Evolutionary conservation across 2,329 filamentous ascomycete species (phyloP).

Genomic region (Scedosporium boydii): DNA sequence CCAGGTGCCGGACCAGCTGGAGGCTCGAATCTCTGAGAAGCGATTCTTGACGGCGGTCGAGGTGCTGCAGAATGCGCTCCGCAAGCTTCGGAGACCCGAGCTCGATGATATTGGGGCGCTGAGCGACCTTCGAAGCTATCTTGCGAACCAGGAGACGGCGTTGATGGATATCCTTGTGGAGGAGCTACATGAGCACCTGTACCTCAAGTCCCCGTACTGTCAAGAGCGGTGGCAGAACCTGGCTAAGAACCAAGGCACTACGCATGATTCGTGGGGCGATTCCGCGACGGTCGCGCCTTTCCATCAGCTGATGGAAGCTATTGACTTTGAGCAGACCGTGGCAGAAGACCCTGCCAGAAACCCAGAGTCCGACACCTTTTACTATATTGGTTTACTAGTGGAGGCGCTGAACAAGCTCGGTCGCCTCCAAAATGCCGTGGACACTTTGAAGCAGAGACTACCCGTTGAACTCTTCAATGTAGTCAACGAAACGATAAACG

Average conservation of each 20-base stretch:
- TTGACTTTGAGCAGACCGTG: slow-evolving; percentile 52
- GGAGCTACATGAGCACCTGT: slow-evolving; percentile 92
- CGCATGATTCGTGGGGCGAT: slow-evolving; percentile 38
- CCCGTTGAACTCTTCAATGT: slow-evolving; percentile 91
- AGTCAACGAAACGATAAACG: slow-evolving; percentile 88
- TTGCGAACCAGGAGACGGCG: slow-evolving; percentile 85
- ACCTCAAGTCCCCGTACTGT: slow-evolving; percentile 95
- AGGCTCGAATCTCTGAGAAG: slow-evolving; percentile 93
- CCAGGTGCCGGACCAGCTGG: slow-evolving; percentile 80
- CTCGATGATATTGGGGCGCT: slow-evolving; percentile 87
- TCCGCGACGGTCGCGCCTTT: slow-evolving; percentile 41
- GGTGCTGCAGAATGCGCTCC: slow-evolving; percentile 76
- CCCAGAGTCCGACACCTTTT: slow-evolving; percentile 90
- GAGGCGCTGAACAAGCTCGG: slow-evolving; percentile 87
- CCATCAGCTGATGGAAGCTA: slow-evolving; percentile 47
- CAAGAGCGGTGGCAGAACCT: slow-evolving; percentile 90
- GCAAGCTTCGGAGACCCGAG: slow-evolving; percentile 76
- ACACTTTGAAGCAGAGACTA: slow-evolving; percentile 83
- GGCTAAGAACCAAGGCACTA: slow-evolving; percentile 53
- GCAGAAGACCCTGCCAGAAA: slow-evolving; percentile 87
- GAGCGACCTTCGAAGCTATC: slow-evolving; percentile 74
- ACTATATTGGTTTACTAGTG: slow-evolving; percentile 79
- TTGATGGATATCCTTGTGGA: slow-evolving; percentile 95
- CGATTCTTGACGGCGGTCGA: slow-evolving; percentile 89
- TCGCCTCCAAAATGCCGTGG: slow-evolving; percentile 73